Base-by-base conservation (phyloP, 164 flowering plant species). In the Houttuynia cordata region DNA sequence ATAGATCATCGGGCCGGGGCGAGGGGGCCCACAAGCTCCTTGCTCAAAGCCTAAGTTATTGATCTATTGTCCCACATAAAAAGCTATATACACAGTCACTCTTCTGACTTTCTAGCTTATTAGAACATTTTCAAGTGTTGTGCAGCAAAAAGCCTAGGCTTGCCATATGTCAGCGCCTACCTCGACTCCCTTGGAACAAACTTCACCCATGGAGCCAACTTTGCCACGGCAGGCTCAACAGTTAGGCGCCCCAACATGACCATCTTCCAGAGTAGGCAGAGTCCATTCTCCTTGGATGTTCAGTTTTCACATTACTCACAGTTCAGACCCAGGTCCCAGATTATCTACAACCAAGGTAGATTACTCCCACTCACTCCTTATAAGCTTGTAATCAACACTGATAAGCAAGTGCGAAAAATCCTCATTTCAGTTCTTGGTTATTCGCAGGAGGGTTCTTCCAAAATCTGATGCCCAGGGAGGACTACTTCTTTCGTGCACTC, bases 161-260 rank as follows among this genome's bases (percentile, higher is more conserved):
- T 76, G 22, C 81, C 83, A 15, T 68, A 75, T 64, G 65, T 83
- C 0, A 73, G 68, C 57, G 83, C 85, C 1, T 83, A 61, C 63
- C 75, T 83, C 1, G 82, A 83, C 37, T 63, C 83, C 0, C 58
- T 81, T 53, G 88, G 83, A 1, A 74, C 88, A 2, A 81, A 83
- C 68, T 83, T 81, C 76, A 79, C 58, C 24, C 80, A 79, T 58
- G 88, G 88, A 51, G 85, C 83, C 60, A 83, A 83, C 65, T 83
- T 83, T 30, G 75, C 72, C 0, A 73, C 75, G 0, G 75, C 72
- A 0, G 75, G 63, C 41, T 78, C 79, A 0, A 76, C 82, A 23
- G 67, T 83, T 10, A 66, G 81, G 56, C 85, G 75, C 1, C 88
- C 73, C 22, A 77, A 80, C 72, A 69, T 76, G 6, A 76, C 79